Evolutionary conservation across 805 yeast species (phyloP).

Genomic region (Zygosaccharomyces pseudorouxii): DNA sequence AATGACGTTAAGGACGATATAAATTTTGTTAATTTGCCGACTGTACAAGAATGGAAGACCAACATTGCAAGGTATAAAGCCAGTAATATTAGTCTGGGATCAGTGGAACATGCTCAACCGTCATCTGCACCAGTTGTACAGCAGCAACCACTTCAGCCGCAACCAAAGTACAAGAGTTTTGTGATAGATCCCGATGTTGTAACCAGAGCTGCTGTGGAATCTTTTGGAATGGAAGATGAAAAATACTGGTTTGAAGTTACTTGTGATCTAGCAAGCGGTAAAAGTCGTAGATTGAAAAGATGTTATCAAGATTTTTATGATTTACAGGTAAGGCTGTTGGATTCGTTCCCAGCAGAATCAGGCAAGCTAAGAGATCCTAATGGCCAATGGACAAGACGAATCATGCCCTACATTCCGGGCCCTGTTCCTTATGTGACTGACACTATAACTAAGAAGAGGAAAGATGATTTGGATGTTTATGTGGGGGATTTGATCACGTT

Average conservation of each 20-base stretch:
- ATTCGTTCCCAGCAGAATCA: constrained; percentile 86
- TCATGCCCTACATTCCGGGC: constrained; percentile 92
- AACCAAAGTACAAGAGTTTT: constrained; percentile 13
- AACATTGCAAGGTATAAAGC: constrained; percentile 91
- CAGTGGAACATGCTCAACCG: constrained; percentile 38
- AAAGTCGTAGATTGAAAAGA: constrained; percentile 67
- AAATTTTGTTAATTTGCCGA: constrained; percentile 67
- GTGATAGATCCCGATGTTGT: constrained; percentile 19
- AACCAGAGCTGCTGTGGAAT: constrained; percentile 62
- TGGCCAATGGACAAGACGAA: constrained; percentile 66
- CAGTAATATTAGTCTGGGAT: constrained; percentile 69
- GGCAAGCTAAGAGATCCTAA: constrained; percentile 50
- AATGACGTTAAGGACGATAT: constrained; percentile 56
- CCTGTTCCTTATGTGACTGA: constrained; percentile 91
- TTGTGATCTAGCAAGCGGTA: constrained; percentile 65
- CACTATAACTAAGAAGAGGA: constrained; percentile 51
- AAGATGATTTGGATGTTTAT: constrained; percentile 52
- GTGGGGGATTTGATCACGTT: constrained; percentile 57
- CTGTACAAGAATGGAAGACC: constrained; percentile 93
- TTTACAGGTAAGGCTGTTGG: constrained; percentile 77
- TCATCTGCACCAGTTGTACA: constrained; percentile 2
- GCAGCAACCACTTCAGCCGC: constrained; percentile 11
- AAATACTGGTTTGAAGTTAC: constrained; percentile 82
- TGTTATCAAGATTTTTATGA: constrained; percentile 95
- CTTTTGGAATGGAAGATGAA: constrained; percentile 75